Conservation (phyloP, 2,329 filamentous ascomycete species). For the Penicillium sp. region DNA sequence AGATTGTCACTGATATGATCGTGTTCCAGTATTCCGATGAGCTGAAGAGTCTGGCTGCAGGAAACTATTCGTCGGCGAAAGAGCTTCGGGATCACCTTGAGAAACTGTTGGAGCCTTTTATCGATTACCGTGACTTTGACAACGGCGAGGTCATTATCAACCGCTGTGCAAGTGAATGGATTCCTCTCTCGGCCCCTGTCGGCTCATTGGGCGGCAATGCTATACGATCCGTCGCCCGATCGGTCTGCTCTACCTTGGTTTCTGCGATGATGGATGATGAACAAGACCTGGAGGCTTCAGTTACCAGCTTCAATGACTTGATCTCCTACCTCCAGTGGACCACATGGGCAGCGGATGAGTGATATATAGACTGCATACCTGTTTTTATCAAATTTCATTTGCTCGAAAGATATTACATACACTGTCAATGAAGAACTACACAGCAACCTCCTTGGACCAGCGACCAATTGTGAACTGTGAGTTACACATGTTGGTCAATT, state of each 20-base stretch:
- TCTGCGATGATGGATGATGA: slow-evolving; percentile 2
- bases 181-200: slow-evolving; percentile 4
- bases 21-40: slow-evolving; percentile 58
- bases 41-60: slow-evolving; percentile 36
- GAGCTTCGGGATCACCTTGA: slow-evolving; percentile 1
- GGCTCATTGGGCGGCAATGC: slow-evolving; percentile 24
- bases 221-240: slow-evolving; percentile 28
- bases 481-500: slow-evolving; percentile 66
- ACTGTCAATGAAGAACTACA: slow-evolving; percentile 1
- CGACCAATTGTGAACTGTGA: slow-evolving; percentile 58
- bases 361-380: neutral
- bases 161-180: slow-evolving; percentile 6
- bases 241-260: slow-evolving; percentile 32
- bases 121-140: slow-evolving; percentile 11
- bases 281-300: neutral
- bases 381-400: neutral
- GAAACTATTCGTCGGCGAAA: slow-evolving; percentile 16
- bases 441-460: slow-evolving; percentile 28
- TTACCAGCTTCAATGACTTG: neutral
- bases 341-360: neutral
- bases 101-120: slow-evolving; percentile 4
- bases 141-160: neutral
- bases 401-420: neutral
- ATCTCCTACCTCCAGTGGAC: neutral
- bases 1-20: slow-evolving; percentile 62